Evolutionary conservation across 2,329 filamentous ascomycete genomes (phyloP).

Genomic region (Aspergillus sp.): DNA sequence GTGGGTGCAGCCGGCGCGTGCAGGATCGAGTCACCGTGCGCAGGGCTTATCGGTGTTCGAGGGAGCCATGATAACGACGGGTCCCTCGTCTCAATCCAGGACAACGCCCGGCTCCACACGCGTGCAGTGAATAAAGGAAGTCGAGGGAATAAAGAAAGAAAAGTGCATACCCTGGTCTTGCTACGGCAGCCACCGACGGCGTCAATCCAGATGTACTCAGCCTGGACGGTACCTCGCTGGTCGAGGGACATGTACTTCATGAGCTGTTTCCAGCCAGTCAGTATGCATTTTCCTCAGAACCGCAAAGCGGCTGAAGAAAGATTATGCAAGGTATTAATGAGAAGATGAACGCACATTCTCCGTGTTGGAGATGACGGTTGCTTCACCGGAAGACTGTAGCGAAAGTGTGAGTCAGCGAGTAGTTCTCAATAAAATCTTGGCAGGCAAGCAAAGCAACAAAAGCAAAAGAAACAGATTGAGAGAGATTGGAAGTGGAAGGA

Average conservation of each 20-base stretch:
- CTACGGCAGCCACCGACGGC: constrained; percentile 79
- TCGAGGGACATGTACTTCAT: constrained; percentile 84
- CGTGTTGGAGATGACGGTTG: constrained; percentile 50
- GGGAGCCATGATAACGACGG: constrained; percentile 10
- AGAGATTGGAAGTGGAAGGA: neutral
- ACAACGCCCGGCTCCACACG: neutral
- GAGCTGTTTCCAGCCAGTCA: constrained; percentile 62
- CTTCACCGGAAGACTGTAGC: constrained; percentile 43
- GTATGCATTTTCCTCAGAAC: constrained; percentile 39
- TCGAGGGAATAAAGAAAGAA: neutral
- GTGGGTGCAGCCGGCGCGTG: constrained; percentile 29
- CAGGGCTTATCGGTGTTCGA: constrained; percentile 28
- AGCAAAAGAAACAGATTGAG: too few relatives aligned
- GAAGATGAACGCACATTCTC: constrained; percentile 47
- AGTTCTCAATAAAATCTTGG: neutral
- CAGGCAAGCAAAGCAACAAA: too few relatives aligned
- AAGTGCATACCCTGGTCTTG: constrained; percentile 84
- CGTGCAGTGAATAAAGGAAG: neutral
- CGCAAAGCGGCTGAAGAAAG: constrained; percentile 34
- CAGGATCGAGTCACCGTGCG: constrained; percentile 25
- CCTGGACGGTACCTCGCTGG: constrained; percentile 85
- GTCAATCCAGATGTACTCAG: constrained; percentile 98
- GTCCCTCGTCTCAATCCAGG: neutral
- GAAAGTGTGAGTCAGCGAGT: constrained; percentile 25
- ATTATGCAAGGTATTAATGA: constrained; percentile 28